Conservation (phyloP, 768 basidiomycete species). For the Leccinum subtestaceum region DNA sequence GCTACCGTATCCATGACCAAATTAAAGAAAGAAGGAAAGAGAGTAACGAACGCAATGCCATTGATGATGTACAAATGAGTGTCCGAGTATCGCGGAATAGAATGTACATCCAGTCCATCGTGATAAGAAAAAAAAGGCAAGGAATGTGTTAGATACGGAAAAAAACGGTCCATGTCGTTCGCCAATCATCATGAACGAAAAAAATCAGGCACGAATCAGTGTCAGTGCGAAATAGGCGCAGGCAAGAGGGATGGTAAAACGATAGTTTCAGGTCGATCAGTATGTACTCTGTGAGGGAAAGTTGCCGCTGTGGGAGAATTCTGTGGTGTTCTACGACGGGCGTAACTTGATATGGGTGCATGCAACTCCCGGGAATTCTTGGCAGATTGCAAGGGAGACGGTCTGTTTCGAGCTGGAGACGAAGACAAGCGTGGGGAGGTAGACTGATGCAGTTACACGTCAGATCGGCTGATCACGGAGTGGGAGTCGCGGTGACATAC, state of each 20-base stretch:
- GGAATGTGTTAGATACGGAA: slow-evolving; percentile 11
- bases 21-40: neutral
- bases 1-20: neutral
- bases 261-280: slow-evolving; percentile 32
- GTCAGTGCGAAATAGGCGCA: slow-evolving; percentile 24
- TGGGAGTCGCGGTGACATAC: slow-evolving; percentile 35
- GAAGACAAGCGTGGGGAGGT: slow-evolving; percentile 38
- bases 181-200: neutral
- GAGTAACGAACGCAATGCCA: slow-evolving; percentile 19
- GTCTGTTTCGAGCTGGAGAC: slow-evolving; percentile 42
- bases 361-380: slow-evolving; percentile 54
- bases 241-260: slow-evolving; percentile 60
- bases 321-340: slow-evolving; percentile 76
- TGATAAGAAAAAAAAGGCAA: slow-evolving; percentile 7
- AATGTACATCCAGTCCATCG: slow-evolving; percentile 21
- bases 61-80: slow-evolving; percentile 31
- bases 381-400: slow-evolving; percentile 44
- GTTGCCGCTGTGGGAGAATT: slow-evolving; percentile 67
- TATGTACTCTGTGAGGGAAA: slow-evolving; percentile 43
- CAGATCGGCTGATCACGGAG: slow-evolving; percentile 33
- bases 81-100: slow-evolving; percentile 23
- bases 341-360: slow-evolving; percentile 75
- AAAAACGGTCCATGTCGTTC: neutral
- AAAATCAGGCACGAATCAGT: neutral
- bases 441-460: slow-evolving; percentile 25